phyloP scores from a whole-genome alignment of 495 filamentous ascomycete genomes.

The Hypoxylon fragiforme region DNA sequence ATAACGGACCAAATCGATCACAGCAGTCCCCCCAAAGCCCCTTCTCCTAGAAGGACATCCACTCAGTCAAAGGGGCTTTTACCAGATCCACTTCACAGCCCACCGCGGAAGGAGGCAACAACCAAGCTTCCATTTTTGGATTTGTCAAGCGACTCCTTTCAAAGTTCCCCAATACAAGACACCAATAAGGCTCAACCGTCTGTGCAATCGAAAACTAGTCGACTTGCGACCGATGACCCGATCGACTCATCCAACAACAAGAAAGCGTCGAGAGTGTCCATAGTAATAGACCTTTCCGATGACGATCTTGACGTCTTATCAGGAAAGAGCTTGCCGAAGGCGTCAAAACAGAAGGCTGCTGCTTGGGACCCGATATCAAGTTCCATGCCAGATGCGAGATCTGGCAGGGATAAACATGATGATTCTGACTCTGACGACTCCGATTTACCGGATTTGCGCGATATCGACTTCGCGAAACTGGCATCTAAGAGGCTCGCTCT shows the following conservation, averaged over 20 bases:
- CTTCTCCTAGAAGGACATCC: background rate
- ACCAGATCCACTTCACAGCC: conserved; percentile 35
- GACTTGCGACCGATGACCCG: background rate
- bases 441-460: conserved; percentile 43
- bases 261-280: conserved; percentile 3
- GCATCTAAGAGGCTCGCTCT: conserved; percentile 4
- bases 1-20: conserved; percentile 31
- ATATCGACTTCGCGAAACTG: conserved; percentile 35
- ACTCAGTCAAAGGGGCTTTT: background rate
- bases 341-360: conserved; percentile 27
- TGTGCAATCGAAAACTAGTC: background rate
- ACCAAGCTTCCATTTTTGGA: conserved; percentile 5
- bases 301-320: conserved; percentile 9
- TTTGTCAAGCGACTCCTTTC: conserved; percentile 27
- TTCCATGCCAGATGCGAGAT: conserved; percentile 43
- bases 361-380: conserved; percentile 55
- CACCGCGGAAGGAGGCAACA: conserved; percentile 12
- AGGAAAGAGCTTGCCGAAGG: conserved; percentile 4
- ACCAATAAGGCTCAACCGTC: conserved; percentile 1
- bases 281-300: conserved; percentile 37
- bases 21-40: conserved; percentile 26
- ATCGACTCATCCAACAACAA: conserved; percentile 3
- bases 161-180: conserved; percentile 16
- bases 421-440: conserved; percentile 39
- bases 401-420: conserved; percentile 18